Evolutionary conservation across 805 yeast genomes (phyloP).

Genomic region (Wickerhamiella musiphila): DNA sequence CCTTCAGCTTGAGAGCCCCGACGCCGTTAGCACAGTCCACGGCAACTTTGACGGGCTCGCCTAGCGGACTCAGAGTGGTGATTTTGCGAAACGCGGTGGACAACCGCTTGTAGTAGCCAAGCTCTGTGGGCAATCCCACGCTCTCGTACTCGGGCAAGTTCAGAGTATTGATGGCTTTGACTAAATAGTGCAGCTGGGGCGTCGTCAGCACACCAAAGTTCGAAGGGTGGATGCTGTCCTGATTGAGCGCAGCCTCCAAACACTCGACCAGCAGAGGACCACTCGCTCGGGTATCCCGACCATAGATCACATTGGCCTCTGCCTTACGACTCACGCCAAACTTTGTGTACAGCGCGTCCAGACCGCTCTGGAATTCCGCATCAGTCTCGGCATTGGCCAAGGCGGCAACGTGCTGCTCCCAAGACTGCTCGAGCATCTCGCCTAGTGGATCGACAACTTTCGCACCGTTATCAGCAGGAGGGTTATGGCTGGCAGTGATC

Average conservation of each 20-base stretch:
- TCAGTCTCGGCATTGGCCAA: conserved; percentile 52
- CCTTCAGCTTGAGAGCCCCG: conserved; percentile 59
- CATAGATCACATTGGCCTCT: conserved; percentile 41
- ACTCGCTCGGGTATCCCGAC: conserved; percentile 77
- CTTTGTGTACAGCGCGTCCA: conserved; percentile 25
- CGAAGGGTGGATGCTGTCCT: conserved; percentile 28
- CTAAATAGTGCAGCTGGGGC: conserved; percentile 84
- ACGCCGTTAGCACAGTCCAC: conserved; percentile 96
- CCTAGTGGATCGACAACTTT: conserved; percentile 90
- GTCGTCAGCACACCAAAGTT: conserved; percentile 70
- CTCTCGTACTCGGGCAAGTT: conserved; percentile 19
- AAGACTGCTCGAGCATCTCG: conserved; percentile 63
- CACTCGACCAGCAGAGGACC: conserved; percentile 49
- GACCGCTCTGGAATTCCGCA: conserved; percentile 27
- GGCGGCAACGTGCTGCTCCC: conserved; percentile 72
- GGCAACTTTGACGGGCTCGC: conserved; percentile 28
- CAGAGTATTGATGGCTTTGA: conserved; percentile 50
- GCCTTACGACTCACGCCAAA: conserved; percentile 30
- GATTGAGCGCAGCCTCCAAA: conserved; percentile 42
- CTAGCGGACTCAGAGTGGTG: conserved; percentile 16
- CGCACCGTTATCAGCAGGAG: conserved; percentile 81
- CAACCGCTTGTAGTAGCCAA: conserved; percentile 54
- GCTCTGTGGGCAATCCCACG: conserved; percentile 46
- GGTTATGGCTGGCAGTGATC: conserved; percentile 93
- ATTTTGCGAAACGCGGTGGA: conserved; percentile 35